Evolutionary conservation across 768 basidiomycete genomes (phyloP), one percentile per base, ranked within the genome.

Genomic region (Boletus pseudo-olivaceus): DNA sequence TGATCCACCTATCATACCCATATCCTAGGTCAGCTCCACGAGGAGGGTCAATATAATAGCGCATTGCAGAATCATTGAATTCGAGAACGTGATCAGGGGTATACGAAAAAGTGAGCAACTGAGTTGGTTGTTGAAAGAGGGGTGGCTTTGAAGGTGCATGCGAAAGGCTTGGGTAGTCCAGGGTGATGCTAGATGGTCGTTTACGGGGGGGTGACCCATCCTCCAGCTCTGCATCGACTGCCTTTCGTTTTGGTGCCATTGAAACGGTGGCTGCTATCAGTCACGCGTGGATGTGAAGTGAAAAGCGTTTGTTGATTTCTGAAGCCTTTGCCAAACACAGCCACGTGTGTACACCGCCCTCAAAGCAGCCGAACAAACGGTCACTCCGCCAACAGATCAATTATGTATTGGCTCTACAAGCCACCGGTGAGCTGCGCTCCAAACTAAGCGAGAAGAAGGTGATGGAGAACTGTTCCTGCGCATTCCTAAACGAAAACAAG

Each of bases 1-100:
- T 80, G 11, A 80, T 74, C 87, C 91, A 93, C 11, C 78, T 76
- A 11, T 89, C 83, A 67, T 88, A 93, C 1, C 87, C 88, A 68
- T 84, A 79, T 1, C 76, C 72, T 2, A 94, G 78, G 58, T 88
- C 78, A 1, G 87, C 88, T 7, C 78, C 75, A 7, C 60, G 69
- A 4, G 89, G 91, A 10, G 90, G 89, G 44, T 81, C 76, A 42
- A 83, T 75, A 59, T 82, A 90, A 67, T 88, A 91, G 46, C 84
- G 78, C 73, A 92, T 60, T 0, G 88, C 84, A 17, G 84, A 79
- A 65, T 93, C 76, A 19, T 77, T 78, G 67, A 90, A 90, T 54
- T 82, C 77, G 27, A 87, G 79, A 14, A 70, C 72, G 47, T 80
- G 82, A 8, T 68, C 69, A 14, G 82, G 72, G 15, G 78, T 79